A percentile compares a stretch with the other conserved stretches of the same genome.
Conservation (phyloP, 2,329 filamentous ascomycete species). For the Gnomoniopsis sp. region DNA sequence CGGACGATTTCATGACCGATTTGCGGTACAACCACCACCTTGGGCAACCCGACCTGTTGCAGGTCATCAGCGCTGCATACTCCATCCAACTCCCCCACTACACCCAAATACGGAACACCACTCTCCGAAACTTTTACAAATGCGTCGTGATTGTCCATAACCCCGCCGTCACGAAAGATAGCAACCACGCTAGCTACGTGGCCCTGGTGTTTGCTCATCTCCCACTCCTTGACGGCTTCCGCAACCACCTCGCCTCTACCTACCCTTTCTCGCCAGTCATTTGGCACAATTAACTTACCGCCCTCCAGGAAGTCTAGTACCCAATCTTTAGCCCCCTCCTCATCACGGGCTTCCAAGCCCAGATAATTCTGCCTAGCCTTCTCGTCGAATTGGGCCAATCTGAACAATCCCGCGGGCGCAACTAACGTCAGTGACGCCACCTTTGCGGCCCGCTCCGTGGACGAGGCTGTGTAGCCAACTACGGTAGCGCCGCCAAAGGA, state of each 20-base stretch:
- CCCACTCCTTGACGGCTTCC: constrained; percentile 45
- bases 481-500: constrained; percentile 45
- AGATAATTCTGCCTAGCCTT: constrained; percentile 20
- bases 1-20: constrained; percentile 9
- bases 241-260: constrained; percentile 41
- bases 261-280: constrained; percentile 42
- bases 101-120: neutral
- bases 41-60: neutral
- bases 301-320: constrained; percentile 40
- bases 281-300: constrained; percentile 35
- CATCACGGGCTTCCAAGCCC: constrained; percentile 25
- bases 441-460: constrained; percentile 19
- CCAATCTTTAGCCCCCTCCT: constrained; percentile 31
- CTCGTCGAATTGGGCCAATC: constrained; percentile 24
- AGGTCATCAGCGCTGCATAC: neutral
- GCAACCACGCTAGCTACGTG: constrained; percentile 43
- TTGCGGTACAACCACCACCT: neutral
- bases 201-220: constrained; percentile 41
- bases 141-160: constrained; percentile 30
- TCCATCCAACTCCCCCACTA: constrained; percentile 9
- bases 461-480: constrained; percentile 33
- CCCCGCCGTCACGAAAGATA: constrained; percentile 42
- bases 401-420: constrained; percentile 45
- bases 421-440: constrained; percentile 36
- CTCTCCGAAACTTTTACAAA: constrained; percentile 21